A percentile compares a stretch with the other conserved stretches of the same genome.
These are phyloP conservation scores for Hanseniaspora guilliermondii DNA, from an alignment of 805 yeast species.

Conservation along the genomic window DNA sequence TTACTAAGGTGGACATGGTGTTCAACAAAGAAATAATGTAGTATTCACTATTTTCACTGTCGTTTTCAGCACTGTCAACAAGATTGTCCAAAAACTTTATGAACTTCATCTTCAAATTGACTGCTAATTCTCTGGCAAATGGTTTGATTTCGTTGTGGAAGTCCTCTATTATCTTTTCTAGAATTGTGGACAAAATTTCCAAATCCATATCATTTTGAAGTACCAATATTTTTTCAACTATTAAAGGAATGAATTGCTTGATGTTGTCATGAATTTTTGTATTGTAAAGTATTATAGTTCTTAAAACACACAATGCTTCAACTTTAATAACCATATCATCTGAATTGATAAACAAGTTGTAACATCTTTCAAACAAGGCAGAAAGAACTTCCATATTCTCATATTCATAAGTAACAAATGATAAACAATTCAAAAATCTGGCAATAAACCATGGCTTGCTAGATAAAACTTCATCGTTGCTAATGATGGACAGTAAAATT, in stretches of 20 bases:
- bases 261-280: conserved; percentile 55
- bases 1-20: conserved; percentile 61
- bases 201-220: conserved; percentile 71
- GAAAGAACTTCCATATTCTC: conserved; percentile 31
- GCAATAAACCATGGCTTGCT: conserved; percentile 51
- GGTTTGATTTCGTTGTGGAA: conserved; percentile 83
- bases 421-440: conserved; percentile 50
- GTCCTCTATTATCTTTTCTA: conserved; percentile 86
- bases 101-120: conserved; percentile 51
- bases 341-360: conserved; percentile 26
- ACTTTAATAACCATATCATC: conserved; percentile 59
- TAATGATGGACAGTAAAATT: background rate
- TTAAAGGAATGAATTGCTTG: conserved; percentile 58
- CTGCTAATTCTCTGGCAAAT: conserved; percentile 57
- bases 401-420: conserved; percentile 28
- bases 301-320: conserved; percentile 79
- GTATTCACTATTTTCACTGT: conserved; percentile 48
- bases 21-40: conserved; percentile 57
- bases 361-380: conserved; percentile 32
- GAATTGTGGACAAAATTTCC: conserved; percentile 77
- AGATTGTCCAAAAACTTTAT: conserved; percentile 28
- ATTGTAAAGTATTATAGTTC: conserved; percentile 57
- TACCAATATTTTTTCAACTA: conserved; percentile 67
- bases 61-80: conserved; percentile 26
- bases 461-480: conserved; percentile 1